phyloP scores from a whole-genome alignment of 2,329 filamentous ascomycete genomes.

The Nothophaeocryptopus gaeumannii region DNA sequence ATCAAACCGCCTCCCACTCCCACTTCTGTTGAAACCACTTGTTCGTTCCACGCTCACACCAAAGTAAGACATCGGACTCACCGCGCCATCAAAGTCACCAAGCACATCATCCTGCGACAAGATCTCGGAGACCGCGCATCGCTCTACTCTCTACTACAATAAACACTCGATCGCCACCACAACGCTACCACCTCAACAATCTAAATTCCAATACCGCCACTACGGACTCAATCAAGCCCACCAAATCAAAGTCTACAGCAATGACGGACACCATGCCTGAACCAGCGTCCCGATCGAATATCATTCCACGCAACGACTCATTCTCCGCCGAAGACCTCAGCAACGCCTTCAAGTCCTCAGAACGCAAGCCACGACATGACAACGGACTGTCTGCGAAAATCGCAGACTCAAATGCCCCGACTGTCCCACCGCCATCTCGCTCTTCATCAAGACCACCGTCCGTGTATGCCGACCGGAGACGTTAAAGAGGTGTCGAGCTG shows the following conservation, averaged over 20 bases:
- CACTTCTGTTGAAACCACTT: background rate
- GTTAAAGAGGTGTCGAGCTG: constrained; percentile 16
- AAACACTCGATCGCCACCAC: background rate
- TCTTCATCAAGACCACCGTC: constrained; percentile 29
- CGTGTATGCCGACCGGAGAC: constrained; percentile 25
- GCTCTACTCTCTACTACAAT: too few species aligned
- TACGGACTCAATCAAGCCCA: background rate
- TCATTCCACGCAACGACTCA: constrained; percentile 36
- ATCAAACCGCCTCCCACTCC: constrained; percentile 9
- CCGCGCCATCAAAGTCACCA: too few species aligned
- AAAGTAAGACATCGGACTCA: too few species aligned
- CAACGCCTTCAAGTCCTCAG: constrained; percentile 35
- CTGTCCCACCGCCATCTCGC: constrained; percentile 34
- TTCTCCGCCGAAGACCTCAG: constrained; percentile 36
- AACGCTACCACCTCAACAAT: background rate
- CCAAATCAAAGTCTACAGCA: constrained; percentile 13
- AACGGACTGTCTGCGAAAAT: constrained; percentile 32
- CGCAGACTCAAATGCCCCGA: constrained; percentile 28
- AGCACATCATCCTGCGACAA: too few species aligned
- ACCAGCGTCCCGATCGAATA: constrained; percentile 20
- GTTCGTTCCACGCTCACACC: too few species aligned
- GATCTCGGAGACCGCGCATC: too few species aligned
- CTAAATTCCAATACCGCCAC: background rate
- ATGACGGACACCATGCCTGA: constrained; percentile 37
- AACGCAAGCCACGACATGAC: constrained; percentile 27